These are phyloP conservation scores for Eragrostis curvula DNA, from an alignment of 176 grass and related monocot genomes.

Conservation along the genomic window DNA sequence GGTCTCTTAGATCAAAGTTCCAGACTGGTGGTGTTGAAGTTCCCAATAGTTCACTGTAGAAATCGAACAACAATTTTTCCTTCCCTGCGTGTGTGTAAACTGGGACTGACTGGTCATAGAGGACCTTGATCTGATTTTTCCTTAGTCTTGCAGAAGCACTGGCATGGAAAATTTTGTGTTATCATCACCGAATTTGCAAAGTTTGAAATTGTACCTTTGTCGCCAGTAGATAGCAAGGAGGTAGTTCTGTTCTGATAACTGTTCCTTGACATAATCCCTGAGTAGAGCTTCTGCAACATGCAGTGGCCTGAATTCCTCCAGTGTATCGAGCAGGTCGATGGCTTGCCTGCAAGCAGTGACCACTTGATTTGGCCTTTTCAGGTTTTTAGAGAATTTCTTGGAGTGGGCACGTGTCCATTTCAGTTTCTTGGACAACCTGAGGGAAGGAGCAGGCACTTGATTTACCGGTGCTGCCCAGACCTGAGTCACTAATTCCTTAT, in stretches of 20 bases:
- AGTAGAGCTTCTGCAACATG: not conserved
- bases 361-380: too few species aligned
- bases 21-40: accelerated
- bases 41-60: not conserved
- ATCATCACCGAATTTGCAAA: not conserved
- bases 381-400: too few species aligned
- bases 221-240: not conserved
- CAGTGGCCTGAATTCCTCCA: not conserved
- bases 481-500: too few species aligned
- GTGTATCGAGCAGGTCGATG: too few species aligned
- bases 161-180: not conserved
- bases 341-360: too few species aligned
- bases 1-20: not conserved
- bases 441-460: too few species aligned
- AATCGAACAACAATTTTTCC: not conserved
- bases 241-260: not conserved
- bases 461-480: too few species aligned
- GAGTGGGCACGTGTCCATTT: too few species aligned
- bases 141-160: not conserved
- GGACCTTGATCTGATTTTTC: not conserved
- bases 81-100: not conserved
- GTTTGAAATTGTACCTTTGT: not conserved
- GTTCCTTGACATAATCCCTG: not conserved
- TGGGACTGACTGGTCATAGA: not conserved
- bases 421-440: too few species aligned